phyloP scores from a whole-genome alignment of 768 basidiomycete species.

The Macrocybe gigantea region DNA sequence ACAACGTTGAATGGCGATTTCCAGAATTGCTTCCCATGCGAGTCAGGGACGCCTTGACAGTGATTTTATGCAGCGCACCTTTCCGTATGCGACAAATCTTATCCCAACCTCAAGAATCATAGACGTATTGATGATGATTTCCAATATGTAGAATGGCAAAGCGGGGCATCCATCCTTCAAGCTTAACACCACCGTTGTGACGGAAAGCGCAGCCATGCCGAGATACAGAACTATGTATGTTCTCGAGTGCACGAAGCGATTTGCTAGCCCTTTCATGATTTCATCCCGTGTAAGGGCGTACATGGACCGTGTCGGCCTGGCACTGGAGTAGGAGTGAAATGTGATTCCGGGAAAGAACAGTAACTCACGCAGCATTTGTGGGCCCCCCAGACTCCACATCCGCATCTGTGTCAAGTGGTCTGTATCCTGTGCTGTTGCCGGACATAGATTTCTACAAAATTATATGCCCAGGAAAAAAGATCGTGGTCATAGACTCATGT shows the following conservation, averaged over 20 bases:
- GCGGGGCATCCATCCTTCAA: conserved; percentile 82
- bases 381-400: conserved; percentile 13
- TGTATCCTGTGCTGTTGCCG: too few relatives aligned
- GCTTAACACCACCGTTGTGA: conserved; percentile 82
- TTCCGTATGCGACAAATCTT: conserved; percentile 88
- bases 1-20: conserved; percentile 88
- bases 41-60: neutral
- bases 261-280: conserved; percentile 80
- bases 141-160: conserved; percentile 82
- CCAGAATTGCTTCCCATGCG: conserved; percentile 80
- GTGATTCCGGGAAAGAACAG: neutral
- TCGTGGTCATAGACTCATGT: conserved; percentile 1
- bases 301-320: conserved; percentile 72
- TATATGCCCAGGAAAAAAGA: too few relatives aligned
- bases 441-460: too few relatives aligned
- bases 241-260: conserved; percentile 84
- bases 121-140: conserved; percentile 80
- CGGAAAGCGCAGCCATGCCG: conserved; percentile 80
- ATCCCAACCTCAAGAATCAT: conserved; percentile 95
- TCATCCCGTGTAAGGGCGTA: conserved; percentile 81
- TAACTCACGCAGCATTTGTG: conserved; percentile 1
- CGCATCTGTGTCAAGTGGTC: neutral
- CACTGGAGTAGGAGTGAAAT: conserved; percentile 10
- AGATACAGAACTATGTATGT: conserved; percentile 87
- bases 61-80: conserved; percentile 45